Evolutionary conservation across 2,329 filamentous ascomycete genomes (phyloP).

Genomic region (Lojkania enalia): DNA sequence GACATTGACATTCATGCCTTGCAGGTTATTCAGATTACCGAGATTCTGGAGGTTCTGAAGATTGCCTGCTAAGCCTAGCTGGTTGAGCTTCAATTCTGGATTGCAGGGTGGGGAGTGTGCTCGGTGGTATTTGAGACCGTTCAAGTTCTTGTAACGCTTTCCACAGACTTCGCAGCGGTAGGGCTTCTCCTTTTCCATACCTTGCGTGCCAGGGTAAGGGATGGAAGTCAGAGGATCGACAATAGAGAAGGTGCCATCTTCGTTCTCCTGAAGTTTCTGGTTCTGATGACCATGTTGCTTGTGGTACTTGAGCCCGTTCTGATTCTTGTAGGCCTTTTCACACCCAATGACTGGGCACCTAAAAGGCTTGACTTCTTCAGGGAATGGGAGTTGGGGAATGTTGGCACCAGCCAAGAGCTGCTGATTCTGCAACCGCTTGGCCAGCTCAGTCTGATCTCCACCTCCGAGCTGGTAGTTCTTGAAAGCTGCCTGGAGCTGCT

Average conservation of each 20-base stretch:
- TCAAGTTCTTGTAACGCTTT: slow-evolving; percentile 98
- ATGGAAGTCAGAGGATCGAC: slow-evolving; percentile 94
- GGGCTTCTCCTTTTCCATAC: slow-evolving; percentile 99
- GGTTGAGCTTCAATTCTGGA: slow-evolving; percentile 69
- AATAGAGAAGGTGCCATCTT: slow-evolving; percentile 96
- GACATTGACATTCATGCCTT: slow-evolving; percentile 46
- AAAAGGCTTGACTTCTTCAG: slow-evolving; percentile 96
- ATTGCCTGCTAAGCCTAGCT: slow-evolving; percentile 43
- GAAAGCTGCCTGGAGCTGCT: slow-evolving; percentile 73
- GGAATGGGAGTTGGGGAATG: slow-evolving; percentile 46
- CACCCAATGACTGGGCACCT: slow-evolving; percentile 97
- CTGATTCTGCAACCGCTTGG: slow-evolving; percentile 65
- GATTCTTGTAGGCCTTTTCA: slow-evolving; percentile 99
- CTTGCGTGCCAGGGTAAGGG: slow-evolving; percentile 91
- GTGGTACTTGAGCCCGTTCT: slow-evolving; percentile 94
- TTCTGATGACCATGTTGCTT: slow-evolving; percentile 92
- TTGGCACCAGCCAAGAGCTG: slow-evolving; percentile 60
- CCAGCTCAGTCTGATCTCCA: slow-evolving; percentile 69
- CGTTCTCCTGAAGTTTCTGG: slow-evolving; percentile 94
- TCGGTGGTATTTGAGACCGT: slow-evolving; percentile 89
- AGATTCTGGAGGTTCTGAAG: too few relatives aligned
- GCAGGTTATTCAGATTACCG: slow-evolving; percentile 35
- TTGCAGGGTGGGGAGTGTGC: slow-evolving; percentile 83
- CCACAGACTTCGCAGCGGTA: slow-evolving; percentile 97
- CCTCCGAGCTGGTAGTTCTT: slow-evolving; percentile 72